A percentile compares a stretch with the other conserved stretches of the same genome.
Conservation (phyloP, 2,329 filamentous ascomycete genomes). For the Fusarium pilosicola region DNA sequence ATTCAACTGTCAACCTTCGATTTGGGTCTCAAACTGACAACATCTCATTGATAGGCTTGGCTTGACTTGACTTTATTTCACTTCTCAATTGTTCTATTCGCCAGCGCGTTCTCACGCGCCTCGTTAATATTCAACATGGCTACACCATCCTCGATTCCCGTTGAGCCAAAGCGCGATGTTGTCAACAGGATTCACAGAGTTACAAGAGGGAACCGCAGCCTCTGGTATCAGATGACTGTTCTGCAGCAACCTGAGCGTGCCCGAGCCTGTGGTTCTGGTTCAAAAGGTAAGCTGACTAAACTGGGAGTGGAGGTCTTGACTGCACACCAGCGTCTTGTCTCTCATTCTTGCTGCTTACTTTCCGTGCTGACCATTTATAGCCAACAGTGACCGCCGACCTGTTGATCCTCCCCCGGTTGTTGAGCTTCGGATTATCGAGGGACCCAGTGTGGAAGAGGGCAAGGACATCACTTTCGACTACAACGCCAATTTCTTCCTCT, state of each 20-base stretch:
- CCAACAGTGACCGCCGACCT: constrained; percentile 78
- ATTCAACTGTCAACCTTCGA: constrained; percentile 5
- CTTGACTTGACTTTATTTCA: background rate
- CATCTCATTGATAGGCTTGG: constrained; percentile 17
- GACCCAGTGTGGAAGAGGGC: constrained; percentile 66
- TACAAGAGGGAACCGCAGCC: constrained; percentile 78
- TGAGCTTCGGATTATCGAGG: constrained; percentile 86
- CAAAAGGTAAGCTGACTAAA: constrained; percentile 76
- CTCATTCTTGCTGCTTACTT: background rate
- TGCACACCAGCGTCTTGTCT: background rate
- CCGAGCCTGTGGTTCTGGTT: constrained; percentile 92
- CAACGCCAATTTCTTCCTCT: constrained; percentile 98
- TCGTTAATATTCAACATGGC: constrained; percentile 45
- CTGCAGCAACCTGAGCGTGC: constrained; percentile 95
- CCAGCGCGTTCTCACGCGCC: constrained; percentile 10
- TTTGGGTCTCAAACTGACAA: constrained; percentile 20
- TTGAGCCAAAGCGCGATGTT: constrained; percentile 48
- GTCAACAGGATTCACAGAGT: constrained; percentile 58
- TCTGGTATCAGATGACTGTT: constrained; percentile 85
- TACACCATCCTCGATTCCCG: constrained; percentile 46
- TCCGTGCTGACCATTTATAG: constrained; percentile 41
- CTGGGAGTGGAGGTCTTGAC: background rate
- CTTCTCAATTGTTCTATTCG: constrained; percentile 19
- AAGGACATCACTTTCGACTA: constrained; percentile 87
- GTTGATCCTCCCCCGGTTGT: constrained; percentile 96